These are phyloP conservation scores for Ettlia oleoabundans DNA, from an alignment of 139 green algal species.

Conservation along the genomic window DNA sequence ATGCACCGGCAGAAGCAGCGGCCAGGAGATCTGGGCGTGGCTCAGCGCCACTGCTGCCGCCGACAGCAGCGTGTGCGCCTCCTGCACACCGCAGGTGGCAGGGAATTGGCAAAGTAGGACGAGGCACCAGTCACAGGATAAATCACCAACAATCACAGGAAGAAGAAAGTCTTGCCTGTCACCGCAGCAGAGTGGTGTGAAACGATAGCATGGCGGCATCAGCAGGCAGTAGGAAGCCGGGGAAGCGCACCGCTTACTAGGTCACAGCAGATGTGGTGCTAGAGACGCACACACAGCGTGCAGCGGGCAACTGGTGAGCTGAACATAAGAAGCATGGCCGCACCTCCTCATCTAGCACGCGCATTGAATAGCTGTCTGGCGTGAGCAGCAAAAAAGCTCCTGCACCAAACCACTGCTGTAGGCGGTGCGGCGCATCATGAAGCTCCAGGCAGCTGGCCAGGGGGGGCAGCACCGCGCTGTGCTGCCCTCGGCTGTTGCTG, in stretches of 20 bases:
- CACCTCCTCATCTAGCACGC: constrained; percentile 65
- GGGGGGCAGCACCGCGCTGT: not conserved
- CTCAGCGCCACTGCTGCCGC: constrained; percentile 60
- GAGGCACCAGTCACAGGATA: too few relatives aligned
- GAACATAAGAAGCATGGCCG: not conserved
- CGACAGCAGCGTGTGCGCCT: constrained; percentile 69
- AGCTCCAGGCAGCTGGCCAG: not conserved
- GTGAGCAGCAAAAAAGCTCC: constrained; percentile 68
- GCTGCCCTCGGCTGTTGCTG: not conserved
- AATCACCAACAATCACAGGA: too few relatives aligned
- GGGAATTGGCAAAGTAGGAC: not conserved
- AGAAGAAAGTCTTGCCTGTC: too few relatives aligned
- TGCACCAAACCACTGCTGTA: constrained; percentile 82
- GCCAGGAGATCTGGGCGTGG: constrained; percentile 50
- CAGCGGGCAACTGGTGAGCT: too few relatives aligned
- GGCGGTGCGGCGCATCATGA: constrained; percentile 49
- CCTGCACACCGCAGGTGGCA: constrained; percentile 25
- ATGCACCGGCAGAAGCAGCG: constrained; percentile 78
- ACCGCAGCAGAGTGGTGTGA: too few relatives aligned
- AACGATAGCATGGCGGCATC: too few relatives aligned
- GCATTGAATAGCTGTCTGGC: constrained; percentile 71
- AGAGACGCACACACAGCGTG: not conserved
- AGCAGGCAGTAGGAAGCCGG: too few relatives aligned
- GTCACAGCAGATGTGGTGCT: not conserved
- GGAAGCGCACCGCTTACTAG: too few relatives aligned